These are phyloP conservation scores for Debaryomyces coudertii DNA, from an alignment of 1,139 yeast genomes.

Conservation along the genomic window DNA sequence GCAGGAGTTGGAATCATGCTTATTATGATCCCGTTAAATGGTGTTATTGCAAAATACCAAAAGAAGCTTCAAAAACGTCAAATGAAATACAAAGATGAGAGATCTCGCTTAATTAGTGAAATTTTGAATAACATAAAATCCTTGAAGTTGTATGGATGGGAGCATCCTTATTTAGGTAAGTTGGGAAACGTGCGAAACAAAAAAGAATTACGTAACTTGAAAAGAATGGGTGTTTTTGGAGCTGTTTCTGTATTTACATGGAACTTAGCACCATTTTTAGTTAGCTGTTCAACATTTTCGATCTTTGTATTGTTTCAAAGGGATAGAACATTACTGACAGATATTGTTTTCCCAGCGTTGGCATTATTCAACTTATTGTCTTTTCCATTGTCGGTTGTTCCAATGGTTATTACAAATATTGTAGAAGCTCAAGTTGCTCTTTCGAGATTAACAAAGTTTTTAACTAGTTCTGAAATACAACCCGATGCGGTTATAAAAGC, in stretches of 20 bases:
- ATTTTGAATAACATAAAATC: conserved; percentile 90
- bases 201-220: conserved; percentile 79
- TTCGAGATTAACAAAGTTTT: conserved; percentile 71
- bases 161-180: conserved; percentile 74
- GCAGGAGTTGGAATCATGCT: conserved; percentile 87
- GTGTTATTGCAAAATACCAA: conserved; percentile 71
- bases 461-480: conserved; percentile 81
- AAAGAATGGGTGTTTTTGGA: conserved; percentile 73
- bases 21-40: conserved; percentile 84
- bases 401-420: conserved; percentile 82
- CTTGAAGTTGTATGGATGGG: conserved; percentile 94
- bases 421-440: conserved; percentile 93
- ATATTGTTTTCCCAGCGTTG: conserved; percentile 92
- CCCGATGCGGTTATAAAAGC: conserved; percentile 68
- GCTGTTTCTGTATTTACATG: conserved; percentile 79
- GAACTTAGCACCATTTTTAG: conserved; percentile 88
- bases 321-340: conserved; percentile 77
- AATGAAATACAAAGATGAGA: conserved; percentile 50
- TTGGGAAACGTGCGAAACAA: conserved; percentile 84
- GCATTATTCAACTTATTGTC: conserved; percentile 81
- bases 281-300: conserved; percentile 90
- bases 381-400: conserved; percentile 93
- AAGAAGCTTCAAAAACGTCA: conserved; percentile 69
- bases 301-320: conserved; percentile 67
- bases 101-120: conserved; percentile 71